phyloP scores from a whole-genome alignment of 108 stramenopile species.

The Epithemia pelagica region DNA sequence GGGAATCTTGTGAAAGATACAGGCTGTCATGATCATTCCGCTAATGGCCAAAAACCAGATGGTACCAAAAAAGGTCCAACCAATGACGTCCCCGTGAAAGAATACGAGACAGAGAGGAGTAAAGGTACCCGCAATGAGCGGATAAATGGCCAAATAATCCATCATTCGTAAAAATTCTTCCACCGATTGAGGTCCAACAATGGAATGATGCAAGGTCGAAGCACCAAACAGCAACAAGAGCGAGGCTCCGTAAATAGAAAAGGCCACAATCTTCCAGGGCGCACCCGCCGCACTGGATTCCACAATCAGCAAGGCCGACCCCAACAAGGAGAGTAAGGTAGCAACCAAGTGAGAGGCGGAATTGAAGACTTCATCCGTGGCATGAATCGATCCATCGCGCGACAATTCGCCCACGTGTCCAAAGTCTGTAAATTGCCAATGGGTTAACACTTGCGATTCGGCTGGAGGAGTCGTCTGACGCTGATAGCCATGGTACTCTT shows the following conservation, averaged over 20 bases:
- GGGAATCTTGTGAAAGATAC: constrained; percentile 39
- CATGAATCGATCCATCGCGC: constrained; percentile 52
- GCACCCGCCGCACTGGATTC: constrained; percentile 25
- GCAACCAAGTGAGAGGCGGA: constrained; percentile 56
- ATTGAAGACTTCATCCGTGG: constrained; percentile 78
- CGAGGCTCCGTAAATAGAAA: constrained; percentile 55
- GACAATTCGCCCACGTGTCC: constrained; percentile 33
- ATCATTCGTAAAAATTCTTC: constrained; percentile 55
- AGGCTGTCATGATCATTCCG: constrained; percentile 54
- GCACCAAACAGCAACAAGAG: constrained; percentile 57
- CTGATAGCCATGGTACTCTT: neutral
- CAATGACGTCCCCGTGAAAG: constrained; percentile 50
- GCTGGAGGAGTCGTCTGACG: neutral
- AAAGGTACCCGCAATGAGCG: constrained; percentile 77
- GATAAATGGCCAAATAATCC: constrained; percentile 77
- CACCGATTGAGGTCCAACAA: constrained; percentile 33
- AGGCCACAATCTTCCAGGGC: constrained; percentile 73
- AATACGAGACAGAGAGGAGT: constrained; percentile 75
- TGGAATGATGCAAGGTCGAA: constrained; percentile 63
- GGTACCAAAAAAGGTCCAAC: constrained; percentile 66
- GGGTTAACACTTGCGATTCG: neutral
- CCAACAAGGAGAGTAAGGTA: constrained; percentile 48
- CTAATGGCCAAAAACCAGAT: constrained; percentile 56
- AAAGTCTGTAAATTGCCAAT: constrained; percentile 45
- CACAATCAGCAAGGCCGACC: constrained; percentile 44